phyloP scores from a whole-genome alignment of 768 basidiomycete species.

The Vararia minispora region DNA sequence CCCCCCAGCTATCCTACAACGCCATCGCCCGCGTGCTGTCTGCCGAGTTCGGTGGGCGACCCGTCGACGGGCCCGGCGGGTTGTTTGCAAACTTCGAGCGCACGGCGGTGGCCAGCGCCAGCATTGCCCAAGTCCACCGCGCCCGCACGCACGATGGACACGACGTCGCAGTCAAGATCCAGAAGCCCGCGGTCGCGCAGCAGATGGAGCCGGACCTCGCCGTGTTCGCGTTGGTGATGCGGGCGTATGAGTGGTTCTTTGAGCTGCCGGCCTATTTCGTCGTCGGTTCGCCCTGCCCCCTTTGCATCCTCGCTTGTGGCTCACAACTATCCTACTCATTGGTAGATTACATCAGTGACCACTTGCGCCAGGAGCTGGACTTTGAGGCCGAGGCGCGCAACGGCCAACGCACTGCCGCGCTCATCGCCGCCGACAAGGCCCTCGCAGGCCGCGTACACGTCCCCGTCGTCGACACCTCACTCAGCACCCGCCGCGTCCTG shows the following conservation, averaged over 20 bases:
- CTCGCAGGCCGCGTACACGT: conserved; percentile 66
- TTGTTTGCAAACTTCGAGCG: conserved; percentile 74
- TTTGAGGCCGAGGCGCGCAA: conserved; percentile 75
- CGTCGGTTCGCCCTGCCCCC: conserved; percentile 40
- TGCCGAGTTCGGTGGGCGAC: conserved; percentile 56
- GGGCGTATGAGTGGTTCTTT: conserved; percentile 75
- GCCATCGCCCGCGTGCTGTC: conserved; percentile 57
- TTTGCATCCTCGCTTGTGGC: background rate
- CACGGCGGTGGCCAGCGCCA: conserved; percentile 73
- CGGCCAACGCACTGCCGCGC: conserved; percentile 54
- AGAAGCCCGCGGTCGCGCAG: conserved; percentile 79
- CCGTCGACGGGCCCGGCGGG: conserved; percentile 55
- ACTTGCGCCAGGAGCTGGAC: conserved; percentile 75
- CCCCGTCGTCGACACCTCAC: conserved; percentile 61
- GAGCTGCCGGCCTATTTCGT: conserved; percentile 78
- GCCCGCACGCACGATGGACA: conserved; percentile 38
- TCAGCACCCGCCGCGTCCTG: conserved; percentile 69
- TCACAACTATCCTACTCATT: background rate
- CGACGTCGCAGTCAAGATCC: conserved; percentile 89
- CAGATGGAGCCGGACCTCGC: conserved; percentile 83
- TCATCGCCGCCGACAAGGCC: conserved; percentile 59
- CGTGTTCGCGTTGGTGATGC: conserved; percentile 62
- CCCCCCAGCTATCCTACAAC: conserved; percentile 72
- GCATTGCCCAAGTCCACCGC: conserved; percentile 86
- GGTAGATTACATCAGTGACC: conserved; percentile 67